A percentile compares a stretch with the other conserved stretches of the same genome.
Evolutionary conservation across 345 rosid genomes (phyloP).

Genomic region (Euphorbia pulcherrima): DNA sequence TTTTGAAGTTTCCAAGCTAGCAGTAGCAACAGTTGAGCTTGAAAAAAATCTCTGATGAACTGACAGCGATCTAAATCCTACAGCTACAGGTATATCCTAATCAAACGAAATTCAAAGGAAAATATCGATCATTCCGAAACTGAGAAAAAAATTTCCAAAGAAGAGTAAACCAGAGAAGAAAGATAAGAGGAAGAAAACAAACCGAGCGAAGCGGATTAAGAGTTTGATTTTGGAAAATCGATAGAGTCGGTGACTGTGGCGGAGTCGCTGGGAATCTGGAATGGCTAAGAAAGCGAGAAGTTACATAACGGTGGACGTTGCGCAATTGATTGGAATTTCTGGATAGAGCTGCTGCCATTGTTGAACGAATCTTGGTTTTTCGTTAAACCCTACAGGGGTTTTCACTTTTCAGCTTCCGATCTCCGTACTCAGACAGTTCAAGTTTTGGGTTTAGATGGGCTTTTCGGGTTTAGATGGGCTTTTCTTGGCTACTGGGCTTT

Average conservation of each 20-base stretch:
- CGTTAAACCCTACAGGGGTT: conserved; percentile 17
- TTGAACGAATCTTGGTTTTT: neutral
- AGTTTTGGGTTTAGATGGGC: neutral
- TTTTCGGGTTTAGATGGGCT: neutral
- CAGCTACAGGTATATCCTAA: conserved; percentile 34
- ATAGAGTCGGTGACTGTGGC: conserved; percentile 24
- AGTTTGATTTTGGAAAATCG: conserved; percentile 20
- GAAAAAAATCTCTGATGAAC: conserved; percentile 37
- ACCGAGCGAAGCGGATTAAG: conserved; percentile 37
- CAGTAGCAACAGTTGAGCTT: conserved; percentile 13
- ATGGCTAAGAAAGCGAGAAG: conserved; percentile 16
- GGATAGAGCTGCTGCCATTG: conserved; percentile 53
- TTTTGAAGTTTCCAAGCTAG: conserved; percentile 24
- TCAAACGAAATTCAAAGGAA: conserved; percentile 3
- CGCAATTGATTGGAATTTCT: conserved; percentile 43
- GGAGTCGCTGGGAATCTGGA: conserved; percentile 10
- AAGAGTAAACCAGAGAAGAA: neutral
- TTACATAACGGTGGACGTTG: conserved; percentile 19
- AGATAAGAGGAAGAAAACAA: conserved; percentile 13
- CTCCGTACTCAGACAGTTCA: neutral
- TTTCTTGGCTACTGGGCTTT: too few relatives aligned
- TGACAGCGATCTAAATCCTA: conserved; percentile 28
- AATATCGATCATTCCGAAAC: neutral
- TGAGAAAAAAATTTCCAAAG: neutral
- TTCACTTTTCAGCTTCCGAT: neutral